A percentile compares a stretch with the other conserved stretches of the same genome.
Evolutionary conservation across 2,329 filamentous ascomycete genomes (phyloP).

Genomic region (Pseudopithomyces chartarum): DNA sequence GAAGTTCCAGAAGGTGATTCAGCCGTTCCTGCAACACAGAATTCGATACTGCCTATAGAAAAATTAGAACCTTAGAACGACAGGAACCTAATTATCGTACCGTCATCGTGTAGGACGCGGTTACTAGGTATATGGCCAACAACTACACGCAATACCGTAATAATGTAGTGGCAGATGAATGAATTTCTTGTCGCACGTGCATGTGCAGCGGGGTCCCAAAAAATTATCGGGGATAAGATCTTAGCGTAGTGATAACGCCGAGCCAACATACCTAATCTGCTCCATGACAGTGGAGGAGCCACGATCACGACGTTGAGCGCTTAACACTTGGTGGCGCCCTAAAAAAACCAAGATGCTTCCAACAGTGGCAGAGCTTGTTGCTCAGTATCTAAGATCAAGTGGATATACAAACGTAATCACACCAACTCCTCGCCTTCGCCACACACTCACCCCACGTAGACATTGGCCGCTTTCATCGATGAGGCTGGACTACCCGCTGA

Average conservation of each 20-base stretch:
- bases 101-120: background rate
- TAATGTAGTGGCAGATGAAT: background rate
- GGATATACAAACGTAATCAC: conserved; percentile 48
- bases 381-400: conserved; percentile 47
- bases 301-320: too few species aligned
- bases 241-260: background rate
- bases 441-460: conserved; percentile 42
- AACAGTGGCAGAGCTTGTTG: conserved; percentile 49
- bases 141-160: background rate
- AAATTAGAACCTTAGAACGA: background rate
- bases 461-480: conserved; percentile 61
- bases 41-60: background rate
- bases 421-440: conserved; percentile 1
- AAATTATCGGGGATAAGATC: background rate
- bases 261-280: background rate
- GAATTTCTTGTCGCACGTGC: conserved; percentile 1
- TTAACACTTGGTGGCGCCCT: too few species aligned
- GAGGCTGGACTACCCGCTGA: conserved; percentile 61
- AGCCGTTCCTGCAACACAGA: conserved; percentile 17
- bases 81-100: background rate
- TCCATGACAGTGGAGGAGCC: too few species aligned
- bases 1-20: conserved; percentile 28
- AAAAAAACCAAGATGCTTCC: conserved; percentile 30
- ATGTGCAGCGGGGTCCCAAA: background rate
- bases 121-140: background rate